A percentile compares a stretch with the other conserved stretches of the same genome.
phyloP scores from a whole-genome alignment of 2,329 filamentous ascomycete genomes.

The Pseudogymnoascus sp. region DNA sequence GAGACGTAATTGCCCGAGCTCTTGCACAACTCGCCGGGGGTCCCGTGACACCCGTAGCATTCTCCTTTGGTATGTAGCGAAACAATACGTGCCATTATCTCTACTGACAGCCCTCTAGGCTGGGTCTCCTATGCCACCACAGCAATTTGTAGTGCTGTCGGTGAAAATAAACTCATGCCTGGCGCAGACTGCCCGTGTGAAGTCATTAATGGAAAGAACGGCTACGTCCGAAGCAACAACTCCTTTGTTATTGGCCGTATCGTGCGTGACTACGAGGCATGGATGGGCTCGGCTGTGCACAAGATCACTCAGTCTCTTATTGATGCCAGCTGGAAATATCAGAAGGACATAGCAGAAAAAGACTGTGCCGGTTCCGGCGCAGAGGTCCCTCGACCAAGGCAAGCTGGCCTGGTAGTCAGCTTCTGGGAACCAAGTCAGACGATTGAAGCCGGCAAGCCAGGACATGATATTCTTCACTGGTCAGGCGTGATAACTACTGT shows the following conservation, averaged over 20 bases:
- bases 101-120: conserved; percentile 14
- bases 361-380: conserved; percentile 16
- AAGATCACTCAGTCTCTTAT: conserved; percentile 7
- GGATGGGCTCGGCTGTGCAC: conserved; percentile 19
- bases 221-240: conserved; percentile 32
- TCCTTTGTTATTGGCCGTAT: conserved; percentile 38
- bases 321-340: conserved; percentile 9
- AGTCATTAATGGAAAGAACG: conserved; percentile 32
- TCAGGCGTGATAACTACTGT: conserved; percentile 22
- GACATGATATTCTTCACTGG: conserved; percentile 12
- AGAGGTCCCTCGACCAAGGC: conserved; percentile 18
- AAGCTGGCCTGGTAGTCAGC: conserved; percentile 18
- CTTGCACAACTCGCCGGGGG: conserved; percentile 27
- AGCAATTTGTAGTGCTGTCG: conserved; percentile 21
- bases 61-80: conserved; percentile 22
- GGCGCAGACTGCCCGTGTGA: conserved; percentile 27
- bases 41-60: conserved; percentile 26
- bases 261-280: conserved; percentile 34
- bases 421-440: conserved; percentile 15
- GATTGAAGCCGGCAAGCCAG: conserved; percentile 12
- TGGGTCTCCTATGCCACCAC: conserved; percentile 24
- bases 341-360: neutral
- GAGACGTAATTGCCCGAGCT: conserved; percentile 29
- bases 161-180: conserved; percentile 29
- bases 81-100: neutral